Evolutionary conservation across 768 basidiomycete genomes (phyloP).

Genomic region (Tylopilus plumbeoviolaceoides): DNA sequence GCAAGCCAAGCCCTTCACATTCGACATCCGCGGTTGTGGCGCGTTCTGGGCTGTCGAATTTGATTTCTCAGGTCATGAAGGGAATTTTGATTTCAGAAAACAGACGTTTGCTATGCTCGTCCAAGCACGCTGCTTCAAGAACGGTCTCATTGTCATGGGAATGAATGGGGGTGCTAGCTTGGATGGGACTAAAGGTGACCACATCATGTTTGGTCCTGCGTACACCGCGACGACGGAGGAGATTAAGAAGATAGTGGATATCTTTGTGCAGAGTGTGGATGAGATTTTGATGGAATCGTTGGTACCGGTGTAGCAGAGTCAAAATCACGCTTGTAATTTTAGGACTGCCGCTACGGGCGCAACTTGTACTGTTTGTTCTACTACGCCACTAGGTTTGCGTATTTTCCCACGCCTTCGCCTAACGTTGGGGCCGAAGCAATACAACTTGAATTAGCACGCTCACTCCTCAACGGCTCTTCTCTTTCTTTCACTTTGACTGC

Average conservation of each 20-base stretch:
- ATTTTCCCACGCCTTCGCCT: conserved; percentile 32
- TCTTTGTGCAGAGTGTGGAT: conserved; percentile 65
- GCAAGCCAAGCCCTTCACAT: conserved; percentile 60
- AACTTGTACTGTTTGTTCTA: background rate
- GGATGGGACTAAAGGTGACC: conserved; percentile 70
- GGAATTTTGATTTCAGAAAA: conserved; percentile 47
- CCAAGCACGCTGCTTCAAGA: conserved; percentile 64
- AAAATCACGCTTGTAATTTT: background rate
- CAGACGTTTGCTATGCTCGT: conserved; percentile 61
- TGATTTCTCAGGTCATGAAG: conserved; percentile 51
- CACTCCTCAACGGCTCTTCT: conserved; percentile 10
- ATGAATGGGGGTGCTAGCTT: conserved; percentile 66
- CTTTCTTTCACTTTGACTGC: conserved; percentile 24
- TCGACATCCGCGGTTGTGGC: conserved; percentile 81
- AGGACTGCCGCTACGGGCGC: background rate
- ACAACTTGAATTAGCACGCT: conserved; percentile 24
- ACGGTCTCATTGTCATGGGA: conserved; percentile 69
- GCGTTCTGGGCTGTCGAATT: conserved; percentile 85
- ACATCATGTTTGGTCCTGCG: conserved; percentile 72
- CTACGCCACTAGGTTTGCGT: conserved; percentile 6
- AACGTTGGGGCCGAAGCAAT: conserved; percentile 19
- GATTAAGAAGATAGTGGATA: conserved; percentile 61
- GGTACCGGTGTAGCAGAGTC: conserved; percentile 5
- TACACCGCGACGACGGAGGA: conserved; percentile 72
- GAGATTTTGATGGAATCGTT: conserved; percentile 47